Base-by-base conservation (phyloP, 2,329 filamentous ascomycete species). In the Ceratocystis variospora region DNA sequence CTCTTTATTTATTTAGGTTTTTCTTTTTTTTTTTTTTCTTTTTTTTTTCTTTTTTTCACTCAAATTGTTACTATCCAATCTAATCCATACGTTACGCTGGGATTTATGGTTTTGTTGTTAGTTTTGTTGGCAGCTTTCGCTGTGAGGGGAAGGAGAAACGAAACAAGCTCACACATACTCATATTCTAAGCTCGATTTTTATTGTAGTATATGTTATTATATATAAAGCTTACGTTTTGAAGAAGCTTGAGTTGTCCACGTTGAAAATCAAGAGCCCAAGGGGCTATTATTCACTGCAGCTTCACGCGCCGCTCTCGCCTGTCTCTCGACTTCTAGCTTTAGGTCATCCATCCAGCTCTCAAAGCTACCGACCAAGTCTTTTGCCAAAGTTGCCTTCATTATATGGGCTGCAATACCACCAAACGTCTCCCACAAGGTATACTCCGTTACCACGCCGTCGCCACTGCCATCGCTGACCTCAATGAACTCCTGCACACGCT, bases 371-470 rank as follows among this genome's bases (percentile, higher is more conserved):
- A 72, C 69, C 33, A 80, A 68, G 68, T 71, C 69, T 0, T 53
- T 64, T 0, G 74, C 75, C 19, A 74, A 72, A 1, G 72, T 69
- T 31, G 70, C 45, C 70, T 70, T 74, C 6, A 79, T 72, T 17
- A 75, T 70, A 5, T 72, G 71, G 5, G 73, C 76, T 62, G 78
- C 37, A 3, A 73, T 63, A 0, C 78, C 78, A 19, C 75, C 75
- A 70, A 79, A 79, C 10, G 78, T 79, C 73, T 80, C 78, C 75
- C 75, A 79, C 70, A 73, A 76, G 12, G 66, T 69, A 69, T 79
- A 80, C 68, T 75, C 74, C 5, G 75, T 78, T 15, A 19, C 3
- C 48, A 50, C 10, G 19, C 70, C 72, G 4, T 70, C 70, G 5
- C 63, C 67, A 57, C 68, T 64, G 19, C 17, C 22, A 7, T 22